A percentile compares a stretch with the other conserved stretches of the same genome.
Evolutionary conservation across 2,329 filamentous ascomycete genomes (phyloP).

Genomic region (Lasiodiplodia sp.): DNA sequence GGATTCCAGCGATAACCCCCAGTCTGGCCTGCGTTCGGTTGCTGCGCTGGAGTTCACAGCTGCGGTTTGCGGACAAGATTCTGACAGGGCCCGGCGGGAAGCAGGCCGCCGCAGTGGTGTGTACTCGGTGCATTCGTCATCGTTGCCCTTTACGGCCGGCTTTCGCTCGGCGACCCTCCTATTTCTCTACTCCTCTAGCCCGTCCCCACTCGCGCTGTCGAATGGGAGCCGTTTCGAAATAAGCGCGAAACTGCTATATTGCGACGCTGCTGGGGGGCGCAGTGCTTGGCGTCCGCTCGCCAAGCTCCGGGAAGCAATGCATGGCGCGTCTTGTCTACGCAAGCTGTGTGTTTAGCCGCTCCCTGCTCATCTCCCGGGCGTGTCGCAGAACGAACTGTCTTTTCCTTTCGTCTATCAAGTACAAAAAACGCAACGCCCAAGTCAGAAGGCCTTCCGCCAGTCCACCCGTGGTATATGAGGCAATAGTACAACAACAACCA

Average conservation of each 20-base stretch:
- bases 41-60: background rate
- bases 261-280: conserved; percentile 17
- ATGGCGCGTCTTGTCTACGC: conserved; percentile 26
- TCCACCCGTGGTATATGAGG: conserved; percentile 24
- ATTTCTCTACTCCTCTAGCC: background rate
- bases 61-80: conserved; percentile 6
- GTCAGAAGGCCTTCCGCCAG: conserved; percentile 7
- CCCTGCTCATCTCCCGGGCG: conserved; percentile 5
- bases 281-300: conserved; percentile 10
- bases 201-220: conserved; percentile 12
- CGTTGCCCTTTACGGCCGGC: conserved; percentile 4
- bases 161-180: conserved; percentile 6
- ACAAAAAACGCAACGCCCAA: conserved; percentile 9
- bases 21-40: conserved; percentile 16
- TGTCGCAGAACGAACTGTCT: background rate
- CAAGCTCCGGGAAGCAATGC: conserved; percentile 24
- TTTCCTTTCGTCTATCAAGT: conserved; percentile 1
- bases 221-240: conserved; percentile 7
- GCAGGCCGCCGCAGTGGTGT: conserved; percentile 16
- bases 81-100: conserved; percentile 11
- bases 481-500: conserved; percentile 14
- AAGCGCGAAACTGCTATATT: conserved; percentile 25
- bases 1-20: background rate
- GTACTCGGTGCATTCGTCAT: conserved; percentile 18
- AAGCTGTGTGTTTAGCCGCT: conserved; percentile 13